phyloP scores from a whole-genome alignment of 306 rosid genomes.

The Vigna trinervia region DNA sequence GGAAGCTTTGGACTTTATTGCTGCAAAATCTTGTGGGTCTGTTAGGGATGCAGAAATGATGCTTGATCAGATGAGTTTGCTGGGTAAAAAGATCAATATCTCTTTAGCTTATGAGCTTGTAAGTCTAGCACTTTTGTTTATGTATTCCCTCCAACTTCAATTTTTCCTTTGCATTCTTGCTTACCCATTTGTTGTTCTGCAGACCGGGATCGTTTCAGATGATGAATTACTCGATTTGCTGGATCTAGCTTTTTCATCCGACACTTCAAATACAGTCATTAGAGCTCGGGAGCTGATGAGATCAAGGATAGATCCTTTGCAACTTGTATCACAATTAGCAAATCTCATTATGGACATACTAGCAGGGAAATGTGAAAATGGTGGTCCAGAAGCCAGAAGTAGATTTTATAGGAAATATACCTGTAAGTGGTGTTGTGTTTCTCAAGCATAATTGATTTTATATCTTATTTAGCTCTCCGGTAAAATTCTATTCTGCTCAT shows the following conservation, averaged over 20 bases:
- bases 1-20: conserved; percentile 72
- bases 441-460: neutral
- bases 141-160: neutral
- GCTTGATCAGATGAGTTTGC: conserved; percentile 93
- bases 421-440: conserved; percentile 61
- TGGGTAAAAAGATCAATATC: conserved; percentile 69
- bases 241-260: conserved; percentile 87
- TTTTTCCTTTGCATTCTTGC: conserved; percentile 19
- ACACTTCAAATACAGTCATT: conserved; percentile 76
- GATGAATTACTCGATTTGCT: conserved; percentile 82
- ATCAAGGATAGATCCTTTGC: conserved; percentile 83
- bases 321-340: conserved; percentile 82
- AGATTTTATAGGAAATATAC: conserved; percentile 57
- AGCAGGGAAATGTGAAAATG: conserved; percentile 67
- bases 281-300: conserved; percentile 85
- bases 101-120: conserved; percentile 76
- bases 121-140: conserved; percentile 50
- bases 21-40: conserved; percentile 77
- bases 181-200: conserved; percentile 47
- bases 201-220: conserved; percentile 83
- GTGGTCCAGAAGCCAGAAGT: conserved; percentile 57
- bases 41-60: conserved; percentile 92
- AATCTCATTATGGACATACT: conserved; percentile 92
- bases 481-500: conserved; percentile 19
- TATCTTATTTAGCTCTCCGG: conserved; percentile 15